These are phyloP conservation scores for Amniculicola lignicola DNA, from an alignment of 495 filamentous ascomycete species.

Conservation along the genomic window DNA sequence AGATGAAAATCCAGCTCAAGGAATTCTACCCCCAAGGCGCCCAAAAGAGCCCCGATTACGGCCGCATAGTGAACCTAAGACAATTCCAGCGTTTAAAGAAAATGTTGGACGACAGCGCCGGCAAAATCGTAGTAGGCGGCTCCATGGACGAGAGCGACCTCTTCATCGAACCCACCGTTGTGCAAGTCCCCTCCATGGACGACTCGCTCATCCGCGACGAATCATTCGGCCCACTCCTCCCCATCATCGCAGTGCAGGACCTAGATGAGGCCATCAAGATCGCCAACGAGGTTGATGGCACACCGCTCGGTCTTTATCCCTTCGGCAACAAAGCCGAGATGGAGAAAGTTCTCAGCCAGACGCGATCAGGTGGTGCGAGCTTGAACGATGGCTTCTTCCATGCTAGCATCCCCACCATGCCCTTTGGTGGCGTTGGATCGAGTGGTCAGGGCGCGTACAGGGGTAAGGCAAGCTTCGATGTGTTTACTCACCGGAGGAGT, in stretches of 20 bases:
- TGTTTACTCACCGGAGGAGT: slow-evolving; percentile 73
- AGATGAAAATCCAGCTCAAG: slow-evolving; percentile 66
- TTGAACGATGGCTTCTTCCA: slow-evolving; percentile 66
- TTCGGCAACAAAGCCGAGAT: slow-evolving; percentile 79
- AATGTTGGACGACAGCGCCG: slow-evolving; percentile 77
- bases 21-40: slow-evolving; percentile 85
- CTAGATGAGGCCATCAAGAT: slow-evolving; percentile 77
- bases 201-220: slow-evolving; percentile 79
- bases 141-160: slow-evolving; percentile 71
- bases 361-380: slow-evolving; percentile 41
- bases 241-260: slow-evolving; percentile 68
- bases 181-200: slow-evolving; percentile 67
- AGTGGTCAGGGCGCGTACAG: slow-evolving; percentile 81
- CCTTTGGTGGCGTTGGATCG: slow-evolving; percentile 89
- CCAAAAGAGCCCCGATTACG: slow-evolving; percentile 69
- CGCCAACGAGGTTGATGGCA: slow-evolving; percentile 71
- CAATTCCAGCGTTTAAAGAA: slow-evolving; percentile 82
- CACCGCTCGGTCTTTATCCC: slow-evolving; percentile 75
- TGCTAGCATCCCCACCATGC: slow-evolving; percentile 66
- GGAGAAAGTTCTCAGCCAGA: slow-evolving; percentile 48
- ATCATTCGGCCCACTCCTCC: slow-evolving; percentile 84
- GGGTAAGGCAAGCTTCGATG: slow-evolving; percentile 78
- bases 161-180: slow-evolving; percentile 82
- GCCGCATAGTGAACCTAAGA: slow-evolving; percentile 70
- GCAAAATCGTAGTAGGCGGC: slow-evolving; percentile 83